These are phyloP conservation scores for Phialemonium atrogriseum DNA, from an alignment of 2,329 filamentous ascomycete genomes.

Conservation along the genomic window DNA sequence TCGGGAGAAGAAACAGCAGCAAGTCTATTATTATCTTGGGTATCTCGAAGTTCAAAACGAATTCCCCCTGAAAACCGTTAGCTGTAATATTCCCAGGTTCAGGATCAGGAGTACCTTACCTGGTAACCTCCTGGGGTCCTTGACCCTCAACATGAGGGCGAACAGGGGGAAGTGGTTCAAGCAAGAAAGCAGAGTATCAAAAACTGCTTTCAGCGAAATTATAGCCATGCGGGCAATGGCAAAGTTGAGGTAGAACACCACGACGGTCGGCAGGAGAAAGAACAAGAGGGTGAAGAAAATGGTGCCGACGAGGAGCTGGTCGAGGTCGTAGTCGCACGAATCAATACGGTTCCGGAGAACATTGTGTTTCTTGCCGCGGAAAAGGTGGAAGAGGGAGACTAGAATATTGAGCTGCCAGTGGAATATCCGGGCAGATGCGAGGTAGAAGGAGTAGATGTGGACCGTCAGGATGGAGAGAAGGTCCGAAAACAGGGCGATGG, in stretches of 20 bases:
- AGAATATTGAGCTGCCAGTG: slow-evolving; percentile 98
- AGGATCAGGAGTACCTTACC: slow-evolving; percentile 39
- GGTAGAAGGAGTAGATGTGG: slow-evolving; percentile 97
- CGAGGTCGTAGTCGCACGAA: slow-evolving; percentile 96
- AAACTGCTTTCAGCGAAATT: slow-evolving; percentile 80
- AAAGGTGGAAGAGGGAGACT: slow-evolving; percentile 95
- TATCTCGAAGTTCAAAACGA: slow-evolving; percentile 81
- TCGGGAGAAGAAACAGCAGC: slow-evolving; percentile 28
- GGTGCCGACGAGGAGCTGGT: slow-evolving; percentile 91
- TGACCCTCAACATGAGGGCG: slow-evolving; percentile 89
- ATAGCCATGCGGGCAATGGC: slow-evolving; percentile 91
- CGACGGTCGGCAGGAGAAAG: slow-evolving; percentile 88
- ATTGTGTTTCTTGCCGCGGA: slow-evolving; percentile 96
- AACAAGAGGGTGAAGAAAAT: slow-evolving; percentile 94
- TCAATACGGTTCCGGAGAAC: slow-evolving; percentile 95
- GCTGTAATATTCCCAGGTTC: not conserved
- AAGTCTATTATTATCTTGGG: slow-evolving; percentile 43
- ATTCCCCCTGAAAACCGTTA: slow-evolving; percentile 56
- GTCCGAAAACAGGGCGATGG: slow-evolving; percentile 91
- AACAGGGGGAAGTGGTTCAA: slow-evolving; percentile 97
- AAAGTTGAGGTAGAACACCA: slow-evolving; percentile 96
- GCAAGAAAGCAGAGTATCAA: slow-evolving; percentile 88
- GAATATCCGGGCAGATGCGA: slow-evolving; percentile 92
- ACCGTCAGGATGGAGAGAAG: slow-evolving; percentile 84
- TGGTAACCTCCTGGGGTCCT: slow-evolving; percentile 83